These are phyloP conservation scores for Stephania yunnanensis DNA, from an alignment of 164 flowering plant species.

Conservation along the genomic window DNA sequence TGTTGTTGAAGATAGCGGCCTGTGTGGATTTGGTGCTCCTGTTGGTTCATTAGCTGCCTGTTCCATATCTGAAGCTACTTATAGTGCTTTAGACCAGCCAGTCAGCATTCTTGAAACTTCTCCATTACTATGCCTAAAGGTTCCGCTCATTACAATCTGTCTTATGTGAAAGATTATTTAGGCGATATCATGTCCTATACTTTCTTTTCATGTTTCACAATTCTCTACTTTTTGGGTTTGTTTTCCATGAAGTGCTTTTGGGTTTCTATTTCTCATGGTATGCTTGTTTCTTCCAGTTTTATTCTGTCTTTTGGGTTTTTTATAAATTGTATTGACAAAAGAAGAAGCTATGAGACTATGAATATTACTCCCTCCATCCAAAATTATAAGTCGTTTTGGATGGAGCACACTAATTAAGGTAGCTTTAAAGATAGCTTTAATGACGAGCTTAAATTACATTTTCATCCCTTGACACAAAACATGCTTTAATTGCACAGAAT, in stretches of 20 bases:
- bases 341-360: too few relatives aligned
- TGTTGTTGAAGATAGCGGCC: background rate
- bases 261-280: slow-evolving; percentile 2
- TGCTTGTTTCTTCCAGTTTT: background rate
- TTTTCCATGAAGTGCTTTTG: background rate
- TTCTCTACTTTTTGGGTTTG: background rate
- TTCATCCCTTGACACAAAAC: too few relatives aligned
- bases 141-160: slow-evolving; percentile 14
- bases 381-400: too few relatives aligned
- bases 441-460: too few relatives aligned
- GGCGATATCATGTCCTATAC: background rate
- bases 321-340: background rate
- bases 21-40: slow-evolving; percentile 55
- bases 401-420: too few relatives aligned
- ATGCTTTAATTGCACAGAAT: too few relatives aligned
- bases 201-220: background rate
- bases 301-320: background rate
- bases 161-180: background rate
- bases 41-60: slow-evolving; percentile 84
- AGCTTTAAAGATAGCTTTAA: too few relatives aligned
- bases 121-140: slow-evolving; percentile 77
- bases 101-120: slow-evolving; percentile 59
- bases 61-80: slow-evolving; percentile 89
- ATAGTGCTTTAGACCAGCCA: slow-evolving; percentile 91
- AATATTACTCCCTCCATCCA: too few relatives aligned